A percentile compares a stretch with the other conserved stretches of the same genome.
These are phyloP conservation scores for Termitomyces bulborhizus DNA, from an alignment of 768 basidiomycete genomes.

Conservation along the genomic window DNA sequence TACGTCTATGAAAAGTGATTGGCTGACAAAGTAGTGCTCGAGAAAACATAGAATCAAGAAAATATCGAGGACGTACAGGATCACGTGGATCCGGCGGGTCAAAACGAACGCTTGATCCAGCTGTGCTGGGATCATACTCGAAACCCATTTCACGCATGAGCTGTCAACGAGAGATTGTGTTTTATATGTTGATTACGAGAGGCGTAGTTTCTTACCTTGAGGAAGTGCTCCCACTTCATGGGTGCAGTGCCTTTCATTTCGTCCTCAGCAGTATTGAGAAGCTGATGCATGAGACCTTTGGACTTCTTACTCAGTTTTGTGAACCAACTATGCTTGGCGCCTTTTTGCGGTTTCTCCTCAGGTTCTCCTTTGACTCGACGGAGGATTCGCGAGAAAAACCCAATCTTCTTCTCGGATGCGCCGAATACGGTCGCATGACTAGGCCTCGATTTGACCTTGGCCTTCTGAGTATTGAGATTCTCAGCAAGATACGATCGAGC, in stretches of 20 bases:
- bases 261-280: constrained; percentile 51
- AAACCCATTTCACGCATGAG: constrained; percentile 80
- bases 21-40: constrained; percentile 31
- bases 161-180: constrained; percentile 25
- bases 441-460: constrained; percentile 67
- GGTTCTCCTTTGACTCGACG: constrained; percentile 22
- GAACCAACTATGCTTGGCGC: constrained; percentile 50
- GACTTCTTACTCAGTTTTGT: constrained; percentile 55
- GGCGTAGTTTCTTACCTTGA: constrained; percentile 44
- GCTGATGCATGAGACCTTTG: constrained; percentile 53
- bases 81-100: constrained; percentile 57
- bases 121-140: constrained; percentile 63
- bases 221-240: constrained; percentile 78
- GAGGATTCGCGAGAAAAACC: constrained; percentile 47
- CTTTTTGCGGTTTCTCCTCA: constrained; percentile 32
- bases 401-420: constrained; percentile 32
- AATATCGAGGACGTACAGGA: constrained; percentile 21
- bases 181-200: not conserved
- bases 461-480: constrained; percentile 42
- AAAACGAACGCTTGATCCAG: constrained; percentile 79
- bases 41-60: not conserved
- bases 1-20: constrained; percentile 76
- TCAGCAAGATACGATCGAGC: constrained; percentile 61
- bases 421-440: constrained; percentile 46
- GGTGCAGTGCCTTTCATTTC: constrained; percentile 46